Evolutionary conservation across 352 stramenopile species (phyloP), one percentile per base, ranked within the genome.

Genomic region (Pythium folliculosum): DNA sequence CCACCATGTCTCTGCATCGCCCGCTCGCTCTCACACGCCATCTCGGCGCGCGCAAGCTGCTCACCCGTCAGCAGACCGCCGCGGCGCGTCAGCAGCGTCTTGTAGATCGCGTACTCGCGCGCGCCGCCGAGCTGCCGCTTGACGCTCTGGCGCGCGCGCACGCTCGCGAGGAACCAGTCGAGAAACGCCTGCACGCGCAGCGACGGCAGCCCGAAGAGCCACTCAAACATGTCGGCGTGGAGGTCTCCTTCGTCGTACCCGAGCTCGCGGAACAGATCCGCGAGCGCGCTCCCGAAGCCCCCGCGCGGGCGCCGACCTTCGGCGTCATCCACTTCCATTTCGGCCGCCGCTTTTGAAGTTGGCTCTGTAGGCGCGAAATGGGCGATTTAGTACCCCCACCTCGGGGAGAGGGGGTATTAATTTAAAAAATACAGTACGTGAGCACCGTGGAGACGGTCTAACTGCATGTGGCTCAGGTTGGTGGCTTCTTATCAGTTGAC

Each of bases 101-200:
- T 44, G 51, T 77, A 83, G 63, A 83, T 61, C 16, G 52, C 63
- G 19, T 75, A 77, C 38, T 81, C 76, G 23, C 23, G 44, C 1
- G n/a, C 49, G 10, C 66, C 60, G 5, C 10, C 14, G 43, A 82
- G 64, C 23, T 72, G 65, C 9, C 52, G 64, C 27, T 63, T 59
- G 30, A 80, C 73, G 53, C 71, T 75, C 14, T 76, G 70, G 3
- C 67, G 76, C 47, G 76, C 68, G 12, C 54, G 65, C 48, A 79
- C 49, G 19, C 61, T 61, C 60, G 71, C 51, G 43, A 79, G 16
- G 37, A 83, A 79, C 76, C 76, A 83, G 48, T 79, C 73, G 35
- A 83, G 67, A 63, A 81, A 81, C 50, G 71, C 76, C 69, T 81
- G 76, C 17, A 83, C 55, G 25, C 76, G 76, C 59, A 81, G 48